Base-by-base conservation (phyloP, 176 grass and related monocot genomes). In the Saccharum spontaneum region DNA sequence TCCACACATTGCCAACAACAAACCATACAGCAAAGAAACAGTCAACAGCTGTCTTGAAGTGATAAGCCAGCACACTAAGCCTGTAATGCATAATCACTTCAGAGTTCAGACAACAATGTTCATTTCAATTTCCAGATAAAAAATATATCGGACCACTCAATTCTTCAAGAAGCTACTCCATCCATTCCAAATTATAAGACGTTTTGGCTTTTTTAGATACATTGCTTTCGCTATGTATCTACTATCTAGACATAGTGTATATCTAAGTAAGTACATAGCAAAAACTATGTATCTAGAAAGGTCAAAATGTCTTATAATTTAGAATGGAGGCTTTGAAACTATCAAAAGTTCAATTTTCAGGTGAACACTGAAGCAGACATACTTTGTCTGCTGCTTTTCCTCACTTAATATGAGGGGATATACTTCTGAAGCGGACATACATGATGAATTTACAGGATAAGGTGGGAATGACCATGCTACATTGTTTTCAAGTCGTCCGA, bases 21-120 rank as follows among this genome's bases (percentile, higher is more conserved):
- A 99, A 99, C 97, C 97, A 99, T 77, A 99, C 86, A 83, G 94
- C 97, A 94, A 99, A 99, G 82, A 99, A 99, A 86, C 90, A 97
- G 80, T 99, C 94, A 41, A 99, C 86, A 66, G 84, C 91, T 81
- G 93, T 99, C 82, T 99, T 99, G 54, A 92, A 94, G 91, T 97
- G 88, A 78, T 97, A 94, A 79, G 89, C 92, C 79, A 99, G 41
- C 82, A 93, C 59, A 75, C 84, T 93, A 72, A 90, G 82, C 91
- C 97, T 99, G 80, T 55, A 81, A 86, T 67, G 34, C 40, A 89
- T 57, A 79, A 83, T 84, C 40, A 55, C 6, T 17, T 79, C 57
- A 87, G 69, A 69, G 55, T 17, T 83, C 57, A 87, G 69, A 62
- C 30, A 69, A 75, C 31, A 80, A 67, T 33, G 31, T 52, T 79